A percentile compares a stretch with the other conserved stretches of the same genome.
Conservation (phyloP, 148 eudicot genomes). For the Diospyros lotus region DNA sequence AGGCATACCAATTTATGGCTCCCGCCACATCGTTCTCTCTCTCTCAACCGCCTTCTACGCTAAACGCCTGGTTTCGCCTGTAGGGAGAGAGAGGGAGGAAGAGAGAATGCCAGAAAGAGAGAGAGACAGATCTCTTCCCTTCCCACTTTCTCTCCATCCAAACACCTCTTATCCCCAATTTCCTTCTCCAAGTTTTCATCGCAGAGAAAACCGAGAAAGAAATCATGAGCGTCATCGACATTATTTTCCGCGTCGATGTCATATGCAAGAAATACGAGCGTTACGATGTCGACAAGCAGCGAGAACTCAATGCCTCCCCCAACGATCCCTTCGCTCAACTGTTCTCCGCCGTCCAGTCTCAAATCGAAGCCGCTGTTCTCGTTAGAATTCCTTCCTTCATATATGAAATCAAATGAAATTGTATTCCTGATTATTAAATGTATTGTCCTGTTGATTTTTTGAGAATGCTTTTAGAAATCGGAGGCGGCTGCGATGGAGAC, state of each 20-base stretch:
- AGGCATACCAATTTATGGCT: background rate
- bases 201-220: background rate
- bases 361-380: conserved; percentile 64
- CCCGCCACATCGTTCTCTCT: background rate
- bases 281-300: conserved; percentile 75
- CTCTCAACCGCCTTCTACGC: conserved; percentile 13
- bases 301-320: conserved; percentile 63
- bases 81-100: background rate
- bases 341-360: conserved; percentile 58
- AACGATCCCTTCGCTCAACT: conserved; percentile 89
- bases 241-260: conserved; percentile 71
- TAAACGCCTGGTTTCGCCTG: background rate
- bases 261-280: conserved; percentile 90
- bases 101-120: background rate
- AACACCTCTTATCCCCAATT: background rate
- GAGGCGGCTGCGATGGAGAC: conserved; percentile 62
- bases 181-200: background rate
- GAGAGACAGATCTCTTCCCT: background rate
- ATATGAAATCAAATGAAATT: no score
- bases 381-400: conserved; percentile 20
- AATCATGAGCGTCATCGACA: conserved; percentile 71
- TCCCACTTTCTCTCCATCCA: background rate
- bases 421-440: background rate
- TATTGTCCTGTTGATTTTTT: background rate
- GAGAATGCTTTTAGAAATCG: conserved; percentile 51